Base-by-base conservation (phyloP, 1,284 basidiomycete species). In the Cryptococcus floricola region DNA sequence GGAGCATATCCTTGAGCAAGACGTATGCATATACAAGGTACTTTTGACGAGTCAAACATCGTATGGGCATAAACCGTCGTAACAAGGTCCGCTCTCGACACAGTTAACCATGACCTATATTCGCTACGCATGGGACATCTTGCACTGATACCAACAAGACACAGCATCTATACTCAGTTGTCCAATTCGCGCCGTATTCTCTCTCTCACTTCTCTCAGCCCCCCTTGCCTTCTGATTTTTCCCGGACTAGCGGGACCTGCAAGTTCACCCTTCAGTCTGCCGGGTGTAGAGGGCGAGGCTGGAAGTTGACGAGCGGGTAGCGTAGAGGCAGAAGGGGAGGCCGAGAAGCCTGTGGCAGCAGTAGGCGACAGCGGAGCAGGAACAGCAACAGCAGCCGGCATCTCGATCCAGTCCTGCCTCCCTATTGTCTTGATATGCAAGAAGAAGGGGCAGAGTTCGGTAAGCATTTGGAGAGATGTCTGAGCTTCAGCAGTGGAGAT, bases 401-500 rank as follows among this genome's bases (percentile, higher is more conserved):
- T 75, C 56, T 78, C 75, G 38, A 79, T 52, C 76, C 77, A 78
- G 48, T 74, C 71, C 53, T 72, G 64, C 39, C 60, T 57, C 4
- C 63, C 71, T n/a, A 78, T 66, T 0, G 56, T 61, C 52, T 73
- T 69, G 39, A 59, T 56, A 3, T 56, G 60, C 12, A 79, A 59
- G 64, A 79, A 79, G 60, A 70, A 71, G 1, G 78, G 78, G 55
- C 76, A 79, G 13, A 79, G 65, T 12, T 69, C 55, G 0, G 70
- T 68, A 13, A 79, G 66, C 47, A 79, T 60, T 5, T 67, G 54
- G 7, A 79, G 61, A 1, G 75, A 75, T 13, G 73, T 62, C 47
- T 69, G 61, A 0, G 77, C 77, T 63, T 79, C 78, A 25, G 76
- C 78, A 9, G 57, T 60, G 0, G 75, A 77, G 47, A 78, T 76